A percentile compares a stretch with the other conserved stretches of the same genome.
Conservation (phyloP, 2,329 filamentous ascomycete genomes). For the Epichloe coenophiala region DNA sequence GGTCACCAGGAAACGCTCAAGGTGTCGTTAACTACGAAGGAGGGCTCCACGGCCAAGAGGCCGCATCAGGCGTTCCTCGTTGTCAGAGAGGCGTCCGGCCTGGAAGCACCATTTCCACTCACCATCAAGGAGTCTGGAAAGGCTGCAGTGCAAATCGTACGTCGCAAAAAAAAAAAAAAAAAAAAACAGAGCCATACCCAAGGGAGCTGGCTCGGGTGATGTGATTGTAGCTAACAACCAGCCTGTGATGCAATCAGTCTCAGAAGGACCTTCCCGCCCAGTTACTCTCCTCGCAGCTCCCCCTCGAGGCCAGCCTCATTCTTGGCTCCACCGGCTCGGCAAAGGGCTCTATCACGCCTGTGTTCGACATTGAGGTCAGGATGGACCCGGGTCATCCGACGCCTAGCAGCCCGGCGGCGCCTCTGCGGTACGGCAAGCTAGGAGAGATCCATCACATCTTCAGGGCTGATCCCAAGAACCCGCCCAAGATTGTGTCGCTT, state of each 20-base stretch:
- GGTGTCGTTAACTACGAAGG: constrained; percentile 66
- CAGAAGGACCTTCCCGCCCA: constrained; percentile 82
- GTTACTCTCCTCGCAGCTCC: constrained; percentile 53
- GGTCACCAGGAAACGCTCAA: constrained; percentile 62
- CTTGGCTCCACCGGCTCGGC: constrained; percentile 76
- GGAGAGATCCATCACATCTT: constrained; percentile 87
- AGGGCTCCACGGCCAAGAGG: constrained; percentile 63
- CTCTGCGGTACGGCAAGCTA: constrained; percentile 72
- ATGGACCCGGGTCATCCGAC: constrained; percentile 48
- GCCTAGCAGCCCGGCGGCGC: constrained; percentile 46
- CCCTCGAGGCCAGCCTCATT: constrained; percentile 68
- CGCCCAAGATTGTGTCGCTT: constrained; percentile 65
- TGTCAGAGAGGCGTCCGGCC: constrained; percentile 60
- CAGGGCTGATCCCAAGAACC: constrained; percentile 63
- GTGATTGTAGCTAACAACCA: background rate
- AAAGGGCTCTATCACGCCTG: constrained; percentile 49
- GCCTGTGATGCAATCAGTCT: constrained; percentile 38
- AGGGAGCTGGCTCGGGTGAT: background rate
- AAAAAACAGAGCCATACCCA: background rate
- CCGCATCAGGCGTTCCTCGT: constrained; percentile 92
- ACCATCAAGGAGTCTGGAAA: constrained; percentile 80
- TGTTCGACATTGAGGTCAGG: constrained; percentile 60
- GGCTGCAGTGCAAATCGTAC: constrained; percentile 70
- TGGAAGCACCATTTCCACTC: constrained; percentile 81
- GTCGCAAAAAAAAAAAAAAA: constrained; percentile 17